A percentile compares a stretch with the other conserved stretches of the same genome.
These are phyloP conservation scores for Hypoxylon trugodes DNA, from an alignment of 495 filamentous ascomycete genomes.

Conservation along the genomic window DNA sequence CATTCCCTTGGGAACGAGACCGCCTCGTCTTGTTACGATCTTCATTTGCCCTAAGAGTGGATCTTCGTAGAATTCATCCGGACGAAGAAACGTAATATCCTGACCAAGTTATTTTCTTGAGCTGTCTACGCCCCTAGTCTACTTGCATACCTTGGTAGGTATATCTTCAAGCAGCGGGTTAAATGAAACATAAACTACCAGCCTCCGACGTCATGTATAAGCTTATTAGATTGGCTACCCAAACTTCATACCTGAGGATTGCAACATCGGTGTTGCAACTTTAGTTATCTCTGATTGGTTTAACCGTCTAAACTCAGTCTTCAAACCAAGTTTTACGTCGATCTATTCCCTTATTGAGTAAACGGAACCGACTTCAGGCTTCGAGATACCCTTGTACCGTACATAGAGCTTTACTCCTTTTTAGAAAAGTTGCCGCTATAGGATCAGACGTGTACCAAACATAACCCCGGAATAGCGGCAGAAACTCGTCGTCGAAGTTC, in stretches of 20 bases:
- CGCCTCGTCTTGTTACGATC: background rate
- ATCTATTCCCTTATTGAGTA: slow-evolving; percentile 26
- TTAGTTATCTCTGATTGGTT: slow-evolving; percentile 29
- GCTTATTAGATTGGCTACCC: slow-evolving; percentile 14
- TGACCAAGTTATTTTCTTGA: slow-evolving; percentile 3
- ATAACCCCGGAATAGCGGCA: background rate
- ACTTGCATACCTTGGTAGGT: background rate
- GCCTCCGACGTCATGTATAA: slow-evolving; percentile 21
- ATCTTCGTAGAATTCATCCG: slow-evolving; percentile 4
- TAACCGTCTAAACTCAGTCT: slow-evolving; percentile 5
- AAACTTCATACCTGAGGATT: slow-evolving; percentile 20
- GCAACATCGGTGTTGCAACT: slow-evolving; percentile 21
- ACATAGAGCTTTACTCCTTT: slow-evolving; percentile 12
- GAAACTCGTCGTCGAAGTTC: background rate
- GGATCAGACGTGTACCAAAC: background rate
- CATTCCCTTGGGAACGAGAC: too few relatives aligned
- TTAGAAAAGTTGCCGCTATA: background rate
- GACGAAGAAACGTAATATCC: background rate
- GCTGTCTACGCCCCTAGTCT: background rate
- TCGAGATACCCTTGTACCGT: slow-evolving; percentile 7
- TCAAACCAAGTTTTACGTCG: slow-evolving; percentile 15
- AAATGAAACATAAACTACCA: slow-evolving; percentile 10
- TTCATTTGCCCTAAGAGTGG: slow-evolving; percentile 7
- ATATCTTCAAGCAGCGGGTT: slow-evolving; percentile 1
- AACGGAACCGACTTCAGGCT: slow-evolving; percentile 7